These are phyloP conservation scores for Orbilia brochopaga DNA, from an alignment of 2,329 filamentous ascomycete species.

Conservation along the genomic window DNA sequence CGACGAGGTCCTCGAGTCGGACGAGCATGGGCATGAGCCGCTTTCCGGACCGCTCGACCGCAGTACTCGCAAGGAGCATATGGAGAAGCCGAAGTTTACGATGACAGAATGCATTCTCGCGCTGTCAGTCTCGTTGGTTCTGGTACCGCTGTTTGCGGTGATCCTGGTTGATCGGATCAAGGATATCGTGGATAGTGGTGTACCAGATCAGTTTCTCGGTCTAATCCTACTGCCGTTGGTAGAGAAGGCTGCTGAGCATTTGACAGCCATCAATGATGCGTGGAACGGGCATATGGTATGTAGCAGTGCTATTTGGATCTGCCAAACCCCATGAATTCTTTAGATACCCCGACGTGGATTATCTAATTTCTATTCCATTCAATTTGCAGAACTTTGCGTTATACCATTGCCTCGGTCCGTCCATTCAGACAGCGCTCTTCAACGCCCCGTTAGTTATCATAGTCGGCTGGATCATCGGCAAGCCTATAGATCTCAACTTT, in stretches of 20 bases:
- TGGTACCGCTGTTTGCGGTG: conserved; percentile 76
- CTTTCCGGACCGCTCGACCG: conserved; percentile 72
- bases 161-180: conserved; percentile 76
- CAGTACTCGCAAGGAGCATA: conserved; percentile 62
- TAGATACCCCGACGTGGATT: conserved; percentile 7
- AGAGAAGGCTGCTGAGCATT: conserved; percentile 84
- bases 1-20: conserved; percentile 73
- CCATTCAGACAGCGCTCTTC: conserved; percentile 85
- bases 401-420: conserved; percentile 83
- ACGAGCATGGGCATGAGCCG: conserved; percentile 73
- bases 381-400: conserved; percentile 76
- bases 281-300: conserved; percentile 69
- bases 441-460: conserved; percentile 84
- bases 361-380: neutral
- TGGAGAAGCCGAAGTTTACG: conserved; percentile 71
- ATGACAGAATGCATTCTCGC: conserved; percentile 74
- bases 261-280: conserved; percentile 83
- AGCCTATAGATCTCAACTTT: conserved; percentile 79
- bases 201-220: conserved; percentile 69
- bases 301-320: conserved; percentile 41
- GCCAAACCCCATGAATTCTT: conserved; percentile 43
- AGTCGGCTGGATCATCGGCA: conserved; percentile 77
- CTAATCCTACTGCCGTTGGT: conserved; percentile 81
- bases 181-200: conserved; percentile 63
- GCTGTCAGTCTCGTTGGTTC: conserved; percentile 68